Conservation (phyloP, 345 rosid species). For the Isatis tinctoria region DNA sequence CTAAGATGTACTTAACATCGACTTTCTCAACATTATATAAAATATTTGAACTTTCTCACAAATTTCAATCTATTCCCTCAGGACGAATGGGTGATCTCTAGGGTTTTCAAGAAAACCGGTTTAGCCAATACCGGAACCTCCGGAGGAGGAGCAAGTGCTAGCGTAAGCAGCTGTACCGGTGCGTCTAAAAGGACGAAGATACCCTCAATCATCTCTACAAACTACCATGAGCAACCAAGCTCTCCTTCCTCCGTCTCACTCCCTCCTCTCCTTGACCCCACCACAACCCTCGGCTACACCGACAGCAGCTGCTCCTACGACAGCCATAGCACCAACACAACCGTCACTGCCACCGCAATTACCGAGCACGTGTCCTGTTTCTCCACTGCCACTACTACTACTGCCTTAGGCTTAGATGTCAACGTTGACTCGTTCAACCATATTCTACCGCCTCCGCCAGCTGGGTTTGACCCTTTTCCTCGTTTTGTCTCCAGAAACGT, state of each 20-base stretch:
- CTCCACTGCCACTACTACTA: constrained; percentile 80
- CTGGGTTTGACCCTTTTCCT: constrained; percentile 29
- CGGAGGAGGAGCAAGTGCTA: not conserved
- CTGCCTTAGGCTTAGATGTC: constrained; percentile 36
- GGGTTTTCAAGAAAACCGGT: constrained; percentile 77
- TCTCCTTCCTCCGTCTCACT: constrained; percentile 77
- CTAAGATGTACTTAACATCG: constrained; percentile 1
- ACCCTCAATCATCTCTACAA: constrained; percentile 24
- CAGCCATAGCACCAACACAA: constrained; percentile 59
- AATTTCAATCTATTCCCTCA: constrained; percentile 15
- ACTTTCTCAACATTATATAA: not conserved
- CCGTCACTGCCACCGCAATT: constrained; percentile 41
- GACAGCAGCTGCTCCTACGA: constrained; percentile 60
- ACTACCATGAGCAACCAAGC: constrained; percentile 48
- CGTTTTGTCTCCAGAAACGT: constrained; percentile 35
- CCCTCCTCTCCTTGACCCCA: constrained; percentile 69
- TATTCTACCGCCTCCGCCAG: constrained; percentile 10
- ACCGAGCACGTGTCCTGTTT: constrained; percentile 99
- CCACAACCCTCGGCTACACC: constrained; percentile 30
- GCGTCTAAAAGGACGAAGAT: constrained; percentile 45
- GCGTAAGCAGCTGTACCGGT: constrained; percentile 18
- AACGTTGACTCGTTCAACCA: constrained; percentile 29
- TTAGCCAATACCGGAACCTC: constrained; percentile 30
- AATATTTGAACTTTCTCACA: not conserved
- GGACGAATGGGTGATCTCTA: constrained; percentile 97